Base-by-base conservation (phyloP, 2,329 filamentous ascomycete species). In the Emericellopsis cladophorae region DNA sequence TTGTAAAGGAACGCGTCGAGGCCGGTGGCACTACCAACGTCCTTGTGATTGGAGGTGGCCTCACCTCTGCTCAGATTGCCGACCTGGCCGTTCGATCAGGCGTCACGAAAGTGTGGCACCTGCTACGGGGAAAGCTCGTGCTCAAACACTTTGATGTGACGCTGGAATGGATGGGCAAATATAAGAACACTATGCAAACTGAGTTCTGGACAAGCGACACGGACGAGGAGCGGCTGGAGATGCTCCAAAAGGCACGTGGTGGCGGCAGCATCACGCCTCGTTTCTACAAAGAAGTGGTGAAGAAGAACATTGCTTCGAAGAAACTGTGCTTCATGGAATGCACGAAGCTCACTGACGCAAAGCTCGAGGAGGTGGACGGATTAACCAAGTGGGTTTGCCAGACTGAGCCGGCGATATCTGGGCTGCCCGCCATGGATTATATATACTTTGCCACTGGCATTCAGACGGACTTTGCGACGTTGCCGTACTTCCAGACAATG, bases 91-190 rank as follows among this genome's bases (percentile, higher is more conserved):
- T 88, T 43, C 69, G 72, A 8, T 67, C 68, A 21, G 81, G 82
- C 0, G 77, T 85, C 1, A 69, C 64, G 1, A 81, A 77, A 46
- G 78, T 89, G 0, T 84, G 72, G 66, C 73, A 84, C 40, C 53
- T 90, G 22, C 79, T 88, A 72, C 70, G 85, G 1, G 67, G 72
- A 0, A 59, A 64, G 0, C 50, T 71, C 11, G 63, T 65, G 49
- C 70, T 86, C 39, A 90, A 90, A 58, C 79, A 81, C 44, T 90
- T 90, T 48, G 85, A 90, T 49, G 71, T 90, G 21, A 75, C 79
- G 42, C 67, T 90, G 2, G 70, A 74, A 37, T 92, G 85, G 85
- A 82, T 90, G 57, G 82, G 81, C 9, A 90, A 90, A 54, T 90
- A 84, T 57, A 78, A 80, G 42, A 90, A 90, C 54, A 73, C 77